These are phyloP conservation scores for Gnomoniopsis smithogilvyi DNA, from an alignment of 2,329 filamentous ascomycete species.

Conservation along the genomic window DNA sequence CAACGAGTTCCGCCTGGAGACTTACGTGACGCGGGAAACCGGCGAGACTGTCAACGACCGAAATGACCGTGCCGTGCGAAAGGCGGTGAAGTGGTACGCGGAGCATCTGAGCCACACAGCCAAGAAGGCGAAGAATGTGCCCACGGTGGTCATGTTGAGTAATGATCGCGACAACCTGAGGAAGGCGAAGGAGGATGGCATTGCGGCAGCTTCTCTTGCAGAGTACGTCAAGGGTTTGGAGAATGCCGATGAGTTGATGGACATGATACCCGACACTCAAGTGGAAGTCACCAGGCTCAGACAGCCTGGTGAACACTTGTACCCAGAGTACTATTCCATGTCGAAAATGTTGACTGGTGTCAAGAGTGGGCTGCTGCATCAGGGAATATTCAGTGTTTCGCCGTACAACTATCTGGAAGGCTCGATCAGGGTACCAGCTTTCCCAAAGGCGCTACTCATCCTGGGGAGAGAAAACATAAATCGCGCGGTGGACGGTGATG, in stretches of 20 bases:
- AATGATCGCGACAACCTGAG: slow-evolving; percentile 85
- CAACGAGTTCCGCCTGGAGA: slow-evolving; percentile 95
- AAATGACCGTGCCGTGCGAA: slow-evolving; percentile 88
- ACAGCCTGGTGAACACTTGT: slow-evolving; percentile 68
- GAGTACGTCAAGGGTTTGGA: slow-evolving; percentile 84
- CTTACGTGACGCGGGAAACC: slow-evolving; percentile 69
- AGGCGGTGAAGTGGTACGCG: slow-evolving; percentile 85
- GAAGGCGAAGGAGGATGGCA: slow-evolving; percentile 73
- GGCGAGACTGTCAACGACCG: slow-evolving; percentile 94
- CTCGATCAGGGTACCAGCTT: slow-evolving; percentile 83
- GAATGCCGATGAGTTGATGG: slow-evolving; percentile 79
- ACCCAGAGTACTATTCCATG: slow-evolving; percentile 83
- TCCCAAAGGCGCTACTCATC: slow-evolving; percentile 83
- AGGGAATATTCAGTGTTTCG: slow-evolving; percentile 93
- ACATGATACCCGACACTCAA: slow-evolving; percentile 85
- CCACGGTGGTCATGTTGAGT: slow-evolving; percentile 86
- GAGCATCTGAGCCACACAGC: slow-evolving; percentile 67
- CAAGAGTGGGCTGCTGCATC: slow-evolving; percentile 83
- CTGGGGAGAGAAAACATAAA: slow-evolving; percentile 96
- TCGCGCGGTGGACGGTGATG: slow-evolving; percentile 83
- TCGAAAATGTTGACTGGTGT: slow-evolving; percentile 94
- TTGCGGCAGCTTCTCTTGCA: slow-evolving; percentile 65
- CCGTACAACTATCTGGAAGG: slow-evolving; percentile 98
- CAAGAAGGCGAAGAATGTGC: slow-evolving; percentile 54
- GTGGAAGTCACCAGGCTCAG: slow-evolving; percentile 63